A percentile compares a stretch with the other conserved stretches of the same genome.
phyloP scores from a whole-genome alignment of 805 yeast species.

The Kodamaea laetipori region DNA sequence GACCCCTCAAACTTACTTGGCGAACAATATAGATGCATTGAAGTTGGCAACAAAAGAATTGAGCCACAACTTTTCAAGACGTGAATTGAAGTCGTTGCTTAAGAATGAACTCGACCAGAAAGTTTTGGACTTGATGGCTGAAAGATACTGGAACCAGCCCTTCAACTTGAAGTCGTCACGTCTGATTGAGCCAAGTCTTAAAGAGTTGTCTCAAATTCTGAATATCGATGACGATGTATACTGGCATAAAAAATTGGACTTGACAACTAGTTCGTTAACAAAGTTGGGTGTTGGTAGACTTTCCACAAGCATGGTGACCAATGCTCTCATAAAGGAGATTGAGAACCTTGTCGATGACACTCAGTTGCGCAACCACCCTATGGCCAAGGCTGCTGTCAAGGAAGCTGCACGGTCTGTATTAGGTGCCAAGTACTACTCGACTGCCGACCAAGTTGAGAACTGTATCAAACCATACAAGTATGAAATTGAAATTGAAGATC shows the following conservation, averaged over 20 bases:
- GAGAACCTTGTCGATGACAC: constrained; percentile 72
- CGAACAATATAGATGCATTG: constrained; percentile 85
- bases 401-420: constrained; percentile 85
- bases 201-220: constrained; percentile 56
- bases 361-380: constrained; percentile 80
- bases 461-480: constrained; percentile 97
- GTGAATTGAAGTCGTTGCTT: constrained; percentile 75
- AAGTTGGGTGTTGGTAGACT: constrained; percentile 93
- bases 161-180: constrained; percentile 21
- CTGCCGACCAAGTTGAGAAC: constrained; percentile 98
- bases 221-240: constrained; percentile 63
- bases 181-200: constrained; percentile 49
- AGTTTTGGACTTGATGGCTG: constrained; percentile 83
- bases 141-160: constrained; percentile 87
- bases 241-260: constrained; percentile 87
- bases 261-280: constrained; percentile 80
- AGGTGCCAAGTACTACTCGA: constrained; percentile 76
- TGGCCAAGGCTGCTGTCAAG: constrained; percentile 75
- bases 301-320: constrained; percentile 80
- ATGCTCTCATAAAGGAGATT: constrained; percentile 76
- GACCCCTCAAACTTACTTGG: constrained; percentile 92
- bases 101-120: constrained; percentile 87
- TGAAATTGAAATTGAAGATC: constrained; percentile 92
- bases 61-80: constrained; percentile 77
- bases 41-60: constrained; percentile 87